Evolutionary conservation across 352 stramenopile species (phyloP).

Genomic region (Halophytophthora batemanensis): DNA sequence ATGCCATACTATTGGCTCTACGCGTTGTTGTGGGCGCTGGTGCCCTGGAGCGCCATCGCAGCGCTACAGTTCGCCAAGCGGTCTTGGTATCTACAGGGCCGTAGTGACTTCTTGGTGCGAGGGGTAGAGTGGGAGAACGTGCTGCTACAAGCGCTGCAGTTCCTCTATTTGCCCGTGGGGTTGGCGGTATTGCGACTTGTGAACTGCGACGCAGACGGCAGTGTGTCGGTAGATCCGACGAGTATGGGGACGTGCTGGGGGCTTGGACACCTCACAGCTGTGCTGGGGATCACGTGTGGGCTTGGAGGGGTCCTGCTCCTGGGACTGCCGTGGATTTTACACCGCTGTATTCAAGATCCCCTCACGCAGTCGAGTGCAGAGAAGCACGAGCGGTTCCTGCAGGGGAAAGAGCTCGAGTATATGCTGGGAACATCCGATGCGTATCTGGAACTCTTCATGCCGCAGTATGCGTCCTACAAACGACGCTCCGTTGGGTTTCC

Average conservation of each 20-base stretch:
- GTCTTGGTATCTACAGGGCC: conserved; percentile 18
- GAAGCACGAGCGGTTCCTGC: conserved; percentile 48
- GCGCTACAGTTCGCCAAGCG: conserved; percentile 2
- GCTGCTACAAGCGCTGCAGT: conserved; percentile 41
- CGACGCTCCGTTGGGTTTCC: conserved; percentile 27
- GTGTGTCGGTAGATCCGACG: conserved; percentile 45
- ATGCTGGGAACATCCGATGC: conserved; percentile 49
- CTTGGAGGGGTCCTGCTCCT: conserved; percentile 48
- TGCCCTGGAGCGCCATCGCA: conserved; percentile 19
- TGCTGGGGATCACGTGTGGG: conserved; percentile 28
- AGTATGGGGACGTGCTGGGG: conserved; percentile 28
- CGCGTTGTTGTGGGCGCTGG: conserved; percentile 32
- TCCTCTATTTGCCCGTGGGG: conserved; percentile 59
- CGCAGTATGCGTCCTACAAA: conserved; percentile 45
- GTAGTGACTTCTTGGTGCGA: conserved; percentile 24
- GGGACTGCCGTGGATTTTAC: conserved; percentile 38
- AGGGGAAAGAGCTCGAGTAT: conserved; percentile 53
- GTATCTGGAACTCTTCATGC: conserved; percentile 59
- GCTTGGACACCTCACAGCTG: conserved; percentile 19
- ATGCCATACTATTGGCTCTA: conserved; percentile 65
- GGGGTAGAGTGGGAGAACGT: conserved; percentile 37
- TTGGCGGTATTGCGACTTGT: conserved; percentile 54
- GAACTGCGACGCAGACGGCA: conserved; percentile 43
- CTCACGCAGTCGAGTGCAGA: conserved; percentile 26
- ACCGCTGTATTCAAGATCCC: conserved; percentile 24